A percentile compares a stretch with the other conserved stretches of the same genome.
Conservation (phyloP, 371 early-diverging fungal genomes). For the Actinomortierella wolfii region DNA sequence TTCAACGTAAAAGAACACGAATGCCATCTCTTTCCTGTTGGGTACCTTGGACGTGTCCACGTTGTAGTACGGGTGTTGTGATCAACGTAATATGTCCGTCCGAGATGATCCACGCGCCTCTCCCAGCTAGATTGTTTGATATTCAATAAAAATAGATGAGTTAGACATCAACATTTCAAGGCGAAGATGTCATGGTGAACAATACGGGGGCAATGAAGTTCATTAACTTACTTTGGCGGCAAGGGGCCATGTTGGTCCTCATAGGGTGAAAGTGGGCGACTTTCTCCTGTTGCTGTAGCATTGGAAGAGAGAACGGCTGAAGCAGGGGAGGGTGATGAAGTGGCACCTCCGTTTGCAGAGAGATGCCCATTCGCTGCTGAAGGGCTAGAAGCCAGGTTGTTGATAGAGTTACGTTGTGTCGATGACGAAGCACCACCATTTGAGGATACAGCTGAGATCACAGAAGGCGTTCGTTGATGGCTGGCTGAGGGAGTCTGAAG, state of each 20-base stretch:
- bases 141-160: neutral
- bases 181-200: constrained; percentile 7
- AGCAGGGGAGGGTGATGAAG: constrained; percentile 4
- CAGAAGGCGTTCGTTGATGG: constrained; percentile 32
- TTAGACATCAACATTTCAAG: neutral
- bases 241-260: constrained; percentile 71
- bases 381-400: constrained; percentile 7
- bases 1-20: neutral
- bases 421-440: constrained; percentile 20
- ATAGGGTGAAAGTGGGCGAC: constrained; percentile 49
- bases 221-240: constrained; percentile 72
- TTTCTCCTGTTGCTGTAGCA: constrained; percentile 26
- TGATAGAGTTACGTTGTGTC: constrained; percentile 19
- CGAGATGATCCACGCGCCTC: constrained; percentile 67
- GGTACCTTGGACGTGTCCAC: constrained; percentile 66
- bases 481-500: constrained; percentile 47
- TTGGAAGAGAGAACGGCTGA: constrained; percentile 16
- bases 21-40: neutral
- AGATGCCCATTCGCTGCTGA: neutral
- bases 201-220: too few species aligned
- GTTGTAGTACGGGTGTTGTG: constrained; percentile 73
- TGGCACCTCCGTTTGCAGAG: constrained; percentile 5
- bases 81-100: constrained; percentile 77
- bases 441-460: constrained; percentile 29
- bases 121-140: constrained; percentile 63